Evolutionary conservation across 345 rosid species (phyloP).

Genomic region (Heritiera littoralis): DNA sequence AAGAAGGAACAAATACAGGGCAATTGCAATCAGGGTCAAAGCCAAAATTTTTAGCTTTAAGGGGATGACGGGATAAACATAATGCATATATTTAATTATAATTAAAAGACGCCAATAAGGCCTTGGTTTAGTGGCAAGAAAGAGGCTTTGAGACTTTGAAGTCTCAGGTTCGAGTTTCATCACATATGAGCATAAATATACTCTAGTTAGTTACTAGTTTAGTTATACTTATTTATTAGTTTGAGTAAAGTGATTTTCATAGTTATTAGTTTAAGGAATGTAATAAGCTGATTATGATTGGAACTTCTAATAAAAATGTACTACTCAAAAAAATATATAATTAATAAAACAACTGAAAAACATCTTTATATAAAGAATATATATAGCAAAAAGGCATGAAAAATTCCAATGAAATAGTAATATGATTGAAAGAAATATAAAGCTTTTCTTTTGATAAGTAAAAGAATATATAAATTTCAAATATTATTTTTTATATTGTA

Average conservation of each 20-base stretch:
- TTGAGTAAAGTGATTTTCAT: too few species aligned
- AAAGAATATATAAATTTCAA: background rate
- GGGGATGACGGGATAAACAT: background rate
- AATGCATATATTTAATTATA: background rate
- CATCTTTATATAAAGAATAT: background rate
- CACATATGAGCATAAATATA: too few species aligned
- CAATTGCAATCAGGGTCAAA: background rate
- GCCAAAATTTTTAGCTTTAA: background rate
- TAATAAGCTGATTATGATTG: too few species aligned
- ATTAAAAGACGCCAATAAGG: too few species aligned
- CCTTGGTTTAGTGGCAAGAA: too few species aligned
- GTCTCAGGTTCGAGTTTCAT: too few species aligned
- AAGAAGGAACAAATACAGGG: background rate
- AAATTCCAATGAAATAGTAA: background rate
- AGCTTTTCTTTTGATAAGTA: background rate
- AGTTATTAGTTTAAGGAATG: too few species aligned
- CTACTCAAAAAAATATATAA: too few species aligned
- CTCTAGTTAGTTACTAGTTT: too few species aligned
- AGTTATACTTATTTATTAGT: too few species aligned
- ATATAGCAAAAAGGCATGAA: background rate
- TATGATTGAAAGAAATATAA: background rate
- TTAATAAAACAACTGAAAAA: background rate
- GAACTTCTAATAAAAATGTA: too few species aligned
- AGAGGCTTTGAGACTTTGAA: too few species aligned
- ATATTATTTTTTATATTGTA: background rate